These are phyloP conservation scores for Extremus antarcticus DNA, from an alignment of 495 filamentous ascomycete species.

Conservation along the genomic window DNA sequence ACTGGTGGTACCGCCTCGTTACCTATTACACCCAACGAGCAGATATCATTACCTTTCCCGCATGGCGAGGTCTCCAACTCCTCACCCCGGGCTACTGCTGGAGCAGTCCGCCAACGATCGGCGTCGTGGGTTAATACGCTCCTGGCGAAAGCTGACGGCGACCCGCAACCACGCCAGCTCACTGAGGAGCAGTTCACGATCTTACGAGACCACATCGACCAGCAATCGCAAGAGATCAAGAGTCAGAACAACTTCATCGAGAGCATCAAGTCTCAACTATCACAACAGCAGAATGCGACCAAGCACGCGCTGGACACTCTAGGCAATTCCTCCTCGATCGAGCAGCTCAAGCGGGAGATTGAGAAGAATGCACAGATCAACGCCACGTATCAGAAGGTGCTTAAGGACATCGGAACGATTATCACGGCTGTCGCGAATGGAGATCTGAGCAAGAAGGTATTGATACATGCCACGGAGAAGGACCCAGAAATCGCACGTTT, in stretches of 20 bases:
- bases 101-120: constrained; percentile 19
- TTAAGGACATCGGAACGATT: constrained; percentile 94
- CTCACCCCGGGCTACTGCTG: constrained; percentile 3
- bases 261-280: constrained; percentile 27
- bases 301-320: constrained; percentile 18
- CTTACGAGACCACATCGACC: constrained; percentile 39
- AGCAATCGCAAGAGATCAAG: constrained; percentile 43
- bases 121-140: constrained; percentile 32
- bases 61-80: constrained; percentile 7
- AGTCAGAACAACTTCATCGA: constrained; percentile 49
- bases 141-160: constrained; percentile 26
- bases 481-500: constrained; percentile 99
- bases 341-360: constrained; percentile 73
- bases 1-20: constrained; percentile 27
- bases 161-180: constrained; percentile 23
- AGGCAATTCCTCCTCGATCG: constrained; percentile 45
- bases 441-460: constrained; percentile 94
- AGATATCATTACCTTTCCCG: constrained; percentile 27
- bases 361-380: constrained; percentile 97
- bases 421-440: constrained; percentile 91
- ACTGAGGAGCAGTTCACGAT: constrained; percentile 37
- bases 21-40: constrained; percentile 34
- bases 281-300: constrained; percentile 43
- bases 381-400: constrained; percentile 93
- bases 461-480: constrained; percentile 93